A percentile compares a stretch with the other conserved stretches of the same genome.
phyloP scores from a whole-genome alignment of 1,284 basidiomycete genomes.

The Cronartium quercuum region DNA sequence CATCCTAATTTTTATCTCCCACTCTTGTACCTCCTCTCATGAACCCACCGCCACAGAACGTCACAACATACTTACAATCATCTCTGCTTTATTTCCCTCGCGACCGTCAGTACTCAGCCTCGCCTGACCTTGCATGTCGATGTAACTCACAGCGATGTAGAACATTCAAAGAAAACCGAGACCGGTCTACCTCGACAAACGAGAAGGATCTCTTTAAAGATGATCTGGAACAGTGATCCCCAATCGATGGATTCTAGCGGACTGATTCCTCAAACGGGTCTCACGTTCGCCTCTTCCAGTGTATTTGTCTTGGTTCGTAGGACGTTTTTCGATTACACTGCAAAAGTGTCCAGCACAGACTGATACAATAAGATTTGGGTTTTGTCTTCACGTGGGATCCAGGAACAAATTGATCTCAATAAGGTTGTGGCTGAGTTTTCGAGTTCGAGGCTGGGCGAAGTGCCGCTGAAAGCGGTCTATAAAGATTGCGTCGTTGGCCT shows the following conservation, averaged over 20 bases:
- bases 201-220: not conserved
- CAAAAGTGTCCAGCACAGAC: not conserved
- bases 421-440: slow-evolving; percentile 7
- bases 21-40: too few relatives aligned
- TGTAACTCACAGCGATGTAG: not conserved
- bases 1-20: too few relatives aligned
- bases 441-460: slow-evolving; percentile 12
- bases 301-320: too few relatives aligned
- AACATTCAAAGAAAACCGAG: not conserved
- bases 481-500: slow-evolving; percentile 26
- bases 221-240: not conserved
- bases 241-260: too few relatives aligned
- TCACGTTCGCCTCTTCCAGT: too few relatives aligned
- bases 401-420: slow-evolving; percentile 33
- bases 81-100: not conserved
- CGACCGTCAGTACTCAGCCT: not conserved
- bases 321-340: too few relatives aligned
- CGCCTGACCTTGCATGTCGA: not conserved
- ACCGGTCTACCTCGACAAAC: not conserved
- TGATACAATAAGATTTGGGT: not conserved
- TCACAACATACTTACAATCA: too few relatives aligned
- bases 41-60: too few relatives aligned
- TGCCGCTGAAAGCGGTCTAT: slow-evolving; percentile 20
- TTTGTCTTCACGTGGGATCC: not conserved
- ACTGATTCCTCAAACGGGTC: too few relatives aligned